phyloP scores from a whole-genome alignment of 495 filamentous ascomycete genomes.

The Thermochaetoides thermophila region DNA sequence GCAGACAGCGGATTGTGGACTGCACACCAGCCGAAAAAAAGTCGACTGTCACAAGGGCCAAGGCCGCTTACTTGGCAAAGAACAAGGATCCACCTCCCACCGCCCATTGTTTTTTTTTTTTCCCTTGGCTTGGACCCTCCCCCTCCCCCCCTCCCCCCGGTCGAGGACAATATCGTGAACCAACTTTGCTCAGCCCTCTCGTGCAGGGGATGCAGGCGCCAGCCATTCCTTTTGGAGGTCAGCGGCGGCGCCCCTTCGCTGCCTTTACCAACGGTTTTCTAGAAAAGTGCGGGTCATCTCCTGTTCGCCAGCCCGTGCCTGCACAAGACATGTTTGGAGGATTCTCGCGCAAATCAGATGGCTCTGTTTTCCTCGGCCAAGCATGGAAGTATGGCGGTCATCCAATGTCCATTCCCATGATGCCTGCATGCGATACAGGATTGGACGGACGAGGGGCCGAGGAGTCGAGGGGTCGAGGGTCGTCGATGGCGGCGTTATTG shows the following conservation, averaged over 20 bases:
- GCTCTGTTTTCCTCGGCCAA: constrained; percentile 14
- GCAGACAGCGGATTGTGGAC: too few species aligned
- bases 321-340: constrained; percentile 23
- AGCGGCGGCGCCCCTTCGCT: constrained; percentile 21
- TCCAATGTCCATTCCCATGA: too few species aligned
- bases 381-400: too few species aligned
- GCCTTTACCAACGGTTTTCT: constrained; percentile 33
- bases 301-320: constrained; percentile 5
- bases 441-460: constrained; percentile 14
- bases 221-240: constrained; percentile 23
- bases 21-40: too few species aligned
- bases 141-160: too few species aligned
- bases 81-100: too few species aligned
- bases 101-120: too few species aligned
- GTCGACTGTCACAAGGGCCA: too few species aligned
- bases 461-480: too few species aligned
- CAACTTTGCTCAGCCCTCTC: constrained; percentile 16
- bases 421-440: constrained; percentile 14
- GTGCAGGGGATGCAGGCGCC: constrained; percentile 22
- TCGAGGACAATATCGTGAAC: constrained; percentile 25
- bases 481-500: too few species aligned
- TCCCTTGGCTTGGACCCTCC: too few species aligned
- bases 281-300: constrained; percentile 28
- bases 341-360: constrained; percentile 33
- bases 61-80: too few species aligned